Percentiles rank a stretch among this genome's conserved stretches.
Evolutionary conservation across 108 stramenopile species (phyloP).

Genomic region (Mediolabrus comicus): DNA sequence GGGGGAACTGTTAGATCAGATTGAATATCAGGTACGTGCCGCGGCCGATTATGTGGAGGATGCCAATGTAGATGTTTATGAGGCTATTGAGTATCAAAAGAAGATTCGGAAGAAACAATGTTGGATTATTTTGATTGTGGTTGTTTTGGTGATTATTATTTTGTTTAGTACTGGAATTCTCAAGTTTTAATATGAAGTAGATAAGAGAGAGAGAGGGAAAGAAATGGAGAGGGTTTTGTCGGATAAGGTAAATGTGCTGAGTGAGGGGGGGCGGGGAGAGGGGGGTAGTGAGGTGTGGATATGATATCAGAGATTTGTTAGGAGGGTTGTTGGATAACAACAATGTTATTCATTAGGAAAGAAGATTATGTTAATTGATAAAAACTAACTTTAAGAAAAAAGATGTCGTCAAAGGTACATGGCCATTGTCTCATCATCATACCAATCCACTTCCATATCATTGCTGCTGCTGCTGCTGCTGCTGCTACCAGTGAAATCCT

Average conservation of each 20-base stretch:
- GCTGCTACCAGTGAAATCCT: background rate
- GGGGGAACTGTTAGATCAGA: conserved; percentile 97
- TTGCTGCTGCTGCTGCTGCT: background rate
- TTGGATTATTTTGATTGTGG: conserved; percentile 63
- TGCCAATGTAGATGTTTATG: conserved; percentile 87
- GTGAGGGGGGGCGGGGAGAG: too few species aligned
- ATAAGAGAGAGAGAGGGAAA: too few species aligned
- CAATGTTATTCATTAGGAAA: too few species aligned
- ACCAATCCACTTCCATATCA: conserved; percentile 54
- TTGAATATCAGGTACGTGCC: conserved; percentile 93
- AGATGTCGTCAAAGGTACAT: conserved; percentile 47
- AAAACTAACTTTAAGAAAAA: background rate
- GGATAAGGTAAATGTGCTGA: too few species aligned
- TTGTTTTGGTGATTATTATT: conserved; percentile 52
- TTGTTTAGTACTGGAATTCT: conserved; percentile 49
- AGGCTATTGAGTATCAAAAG: conserved; percentile 91
- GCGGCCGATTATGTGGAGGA: conserved; percentile 96
- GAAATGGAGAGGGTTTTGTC: too few species aligned
- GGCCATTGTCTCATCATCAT: conserved; percentile 76
- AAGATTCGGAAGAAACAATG: conserved; percentile 95
- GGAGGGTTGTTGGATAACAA: too few species aligned
- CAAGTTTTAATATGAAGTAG: background rate
- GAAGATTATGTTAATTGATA: too few species aligned
- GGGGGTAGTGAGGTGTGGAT: too few species aligned
- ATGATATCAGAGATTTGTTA: too few species aligned